A percentile compares a stretch with the other conserved stretches of the same genome.
Evolutionary conservation across 345 rosid species (phyloP).

Genomic region (Arabis hirsuta): DNA sequence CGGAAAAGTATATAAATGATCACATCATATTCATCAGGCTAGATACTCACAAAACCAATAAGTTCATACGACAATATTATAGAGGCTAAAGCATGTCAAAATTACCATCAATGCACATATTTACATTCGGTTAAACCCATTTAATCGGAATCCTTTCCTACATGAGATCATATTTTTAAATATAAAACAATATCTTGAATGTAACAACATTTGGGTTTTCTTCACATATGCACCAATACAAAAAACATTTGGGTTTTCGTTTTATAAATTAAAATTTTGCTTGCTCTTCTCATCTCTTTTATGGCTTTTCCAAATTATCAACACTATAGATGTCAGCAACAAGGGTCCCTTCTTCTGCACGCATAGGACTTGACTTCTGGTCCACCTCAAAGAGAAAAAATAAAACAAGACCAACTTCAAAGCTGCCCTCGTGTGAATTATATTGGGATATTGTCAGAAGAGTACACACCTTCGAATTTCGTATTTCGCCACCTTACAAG

Average conservation of each 20-base stretch:
- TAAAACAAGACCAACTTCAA: constrained; percentile 26
- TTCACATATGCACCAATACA: neutral
- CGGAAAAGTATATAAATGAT: constrained; percentile 21
- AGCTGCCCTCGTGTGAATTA: constrained; percentile 43
- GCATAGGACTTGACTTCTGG: constrained; percentile 35
- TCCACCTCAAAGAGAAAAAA: constrained; percentile 10
- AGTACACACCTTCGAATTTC: constrained; percentile 29
- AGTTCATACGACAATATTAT: constrained; percentile 9
- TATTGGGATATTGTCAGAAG: constrained; percentile 44
- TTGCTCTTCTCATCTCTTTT: constrained; percentile 18
- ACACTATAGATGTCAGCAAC: constrained; percentile 31
- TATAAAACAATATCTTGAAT: neutral
- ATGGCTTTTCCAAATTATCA: constrained; percentile 35
- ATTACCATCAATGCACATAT: neutral
- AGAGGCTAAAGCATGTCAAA: constrained; percentile 11
- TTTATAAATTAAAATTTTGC: neutral
- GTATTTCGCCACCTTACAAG: constrained; percentile 17
- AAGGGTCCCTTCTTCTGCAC: constrained; percentile 37
- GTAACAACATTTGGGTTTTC: neutral
- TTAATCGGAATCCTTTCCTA: neutral
- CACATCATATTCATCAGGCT: constrained; percentile 30
- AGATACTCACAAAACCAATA: constrained; percentile 12
- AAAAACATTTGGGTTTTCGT: neutral
- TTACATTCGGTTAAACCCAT: constrained; percentile 12
- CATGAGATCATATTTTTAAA: neutral